Evolutionary conservation across 148 eudicot genomes (phyloP), one percentile per base, ranked within the genome.

Genomic region (Cornus florida): DNA sequence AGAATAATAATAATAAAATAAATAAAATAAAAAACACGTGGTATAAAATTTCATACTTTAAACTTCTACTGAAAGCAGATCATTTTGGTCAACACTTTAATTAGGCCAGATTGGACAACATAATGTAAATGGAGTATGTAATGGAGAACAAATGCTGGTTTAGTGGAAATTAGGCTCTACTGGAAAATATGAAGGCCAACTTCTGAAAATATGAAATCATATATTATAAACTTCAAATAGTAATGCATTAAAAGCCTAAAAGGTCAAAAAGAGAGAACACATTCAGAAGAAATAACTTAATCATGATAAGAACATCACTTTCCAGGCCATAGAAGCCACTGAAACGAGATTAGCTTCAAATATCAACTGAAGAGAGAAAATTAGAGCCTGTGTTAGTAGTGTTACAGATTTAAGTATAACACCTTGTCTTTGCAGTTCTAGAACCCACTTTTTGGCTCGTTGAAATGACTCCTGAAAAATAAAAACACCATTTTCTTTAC

Each of bases 381-480:
- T 68, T 14, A 71, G 19, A 67, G 17, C 16, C 1, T 14, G 53
- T n/a, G 31, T 28, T 28, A 28, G 28, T 28, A 28, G 28, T 28
- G 28, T 14, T 19, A 65, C 69, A 69, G 16, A 50, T 17, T 28
- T 50, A 46, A n/a, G 7, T 31, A 9, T 8, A 22, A 84, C 73
- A 92, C 94, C 97, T 82, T 91, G 97, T 75, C 86, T 84, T 76
- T 88, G 97, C 79, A 92, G 81, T 83, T 92, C 92, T 28, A 77
- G 81, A 74, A 88, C 90, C 97, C 97, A 91, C 73, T 81, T 89
- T 82, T 89, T 91, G 38, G 92, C 92, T 80, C 86, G 86, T 77
- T 80, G 78, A 79, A 92, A 92, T 65, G 97, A 89, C 69, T 83
- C 88, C 97, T 92, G 75, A 68, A 43, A 35, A 82, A 84, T 78